phyloP scores from a whole-genome alignment of 2,329 filamentous ascomycete species.

The Dryadomyces quercus-mongolicae region DNA sequence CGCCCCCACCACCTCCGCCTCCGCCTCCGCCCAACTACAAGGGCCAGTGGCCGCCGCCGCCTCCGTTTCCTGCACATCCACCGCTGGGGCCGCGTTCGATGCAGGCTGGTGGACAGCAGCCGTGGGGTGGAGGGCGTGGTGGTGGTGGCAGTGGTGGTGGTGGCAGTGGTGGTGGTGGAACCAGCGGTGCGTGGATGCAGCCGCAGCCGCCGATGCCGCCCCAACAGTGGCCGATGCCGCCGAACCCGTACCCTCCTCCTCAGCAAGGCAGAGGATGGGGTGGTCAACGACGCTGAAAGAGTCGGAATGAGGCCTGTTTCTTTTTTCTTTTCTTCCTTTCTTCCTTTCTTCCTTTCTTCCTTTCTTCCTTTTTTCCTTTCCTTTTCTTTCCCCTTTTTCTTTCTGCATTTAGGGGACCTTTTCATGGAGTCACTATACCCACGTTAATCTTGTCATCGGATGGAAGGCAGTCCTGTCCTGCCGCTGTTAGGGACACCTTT shows the following conservation, averaged over 20 bases:
- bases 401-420: neutral
- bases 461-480: no score
- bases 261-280: neutral
- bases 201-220: slow-evolving; percentile 1
- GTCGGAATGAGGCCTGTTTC: neutral
- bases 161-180: neutral
- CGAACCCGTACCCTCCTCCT: neutral
- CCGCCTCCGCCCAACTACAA: slow-evolving; percentile 8
- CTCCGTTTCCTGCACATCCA: slow-evolving; percentile 2
- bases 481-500: no score
- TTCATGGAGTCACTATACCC: no score
- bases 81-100: neutral
- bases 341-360: neutral
- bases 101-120: neutral
- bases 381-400: neutral
- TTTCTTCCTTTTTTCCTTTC: neutral
- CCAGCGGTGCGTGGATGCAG: neutral
- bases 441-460: no score
- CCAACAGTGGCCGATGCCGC: slow-evolving; percentile 1
- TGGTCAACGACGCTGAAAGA: neutral
- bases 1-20: neutral
- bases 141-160: no score
- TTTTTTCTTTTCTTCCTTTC: neutral
- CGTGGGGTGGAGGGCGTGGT: no score
- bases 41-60: slow-evolving; percentile 9